Evolutionary conservation across 1,139 yeast genomes (phyloP).

Genomic region (Geotrichum europaeum): DNA sequence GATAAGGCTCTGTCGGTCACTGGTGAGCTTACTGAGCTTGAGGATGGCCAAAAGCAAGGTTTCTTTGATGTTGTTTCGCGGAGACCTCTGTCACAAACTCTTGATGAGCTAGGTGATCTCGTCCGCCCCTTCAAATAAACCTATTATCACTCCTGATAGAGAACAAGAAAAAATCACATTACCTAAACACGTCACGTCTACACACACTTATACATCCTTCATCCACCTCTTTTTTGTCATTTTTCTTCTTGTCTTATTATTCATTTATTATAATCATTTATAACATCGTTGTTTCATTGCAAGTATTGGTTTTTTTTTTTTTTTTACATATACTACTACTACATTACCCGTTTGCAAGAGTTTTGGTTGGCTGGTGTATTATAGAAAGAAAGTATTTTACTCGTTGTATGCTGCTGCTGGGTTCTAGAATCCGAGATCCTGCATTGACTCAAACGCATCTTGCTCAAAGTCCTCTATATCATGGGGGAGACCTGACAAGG

Average conservation of each 20-base stretch:
- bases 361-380: background rate
- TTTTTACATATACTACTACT: background rate
- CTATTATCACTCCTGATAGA: background rate
- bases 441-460: constrained; percentile 12
- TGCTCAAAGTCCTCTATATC: constrained; percentile 15
- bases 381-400: background rate
- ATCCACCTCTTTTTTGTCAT: background rate
- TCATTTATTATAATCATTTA: constrained; percentile 5
- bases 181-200: background rate
- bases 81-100: constrained; percentile 76
- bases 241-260: background rate
- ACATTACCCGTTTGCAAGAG: background rate
- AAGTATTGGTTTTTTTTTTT: background rate
- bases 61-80: constrained; percentile 82
- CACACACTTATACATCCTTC: background rate
- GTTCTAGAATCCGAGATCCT: constrained; percentile 14
- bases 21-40: constrained; percentile 30
- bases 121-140: constrained; percentile 25
- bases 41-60: constrained; percentile 51
- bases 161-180: background rate
- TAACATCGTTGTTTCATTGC: constrained; percentile 1
- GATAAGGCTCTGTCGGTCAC: constrained; percentile 30
- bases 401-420: background rate
- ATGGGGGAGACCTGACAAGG: background rate
- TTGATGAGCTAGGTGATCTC: constrained; percentile 59